These are phyloP conservation scores for Colletotrichum agaves DNA, from an alignment of 2,329 filamentous ascomycete genomes.

Conservation along the genomic window DNA sequence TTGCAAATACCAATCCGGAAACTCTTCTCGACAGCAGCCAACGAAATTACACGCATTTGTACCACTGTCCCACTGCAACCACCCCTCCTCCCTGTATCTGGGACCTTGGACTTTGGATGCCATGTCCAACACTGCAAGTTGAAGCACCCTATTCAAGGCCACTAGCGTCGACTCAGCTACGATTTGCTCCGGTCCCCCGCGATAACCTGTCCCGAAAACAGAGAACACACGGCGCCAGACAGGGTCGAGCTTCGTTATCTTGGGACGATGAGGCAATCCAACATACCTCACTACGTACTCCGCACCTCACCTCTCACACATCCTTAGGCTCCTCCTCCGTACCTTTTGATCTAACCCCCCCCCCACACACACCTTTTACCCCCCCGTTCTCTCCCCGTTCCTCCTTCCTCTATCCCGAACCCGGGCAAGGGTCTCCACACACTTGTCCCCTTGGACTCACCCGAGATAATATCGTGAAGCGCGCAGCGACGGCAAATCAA, in stretches of 20 bases:
- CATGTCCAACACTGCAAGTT: neutral
- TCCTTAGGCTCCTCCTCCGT: too few species aligned
- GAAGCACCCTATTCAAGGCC: neutral
- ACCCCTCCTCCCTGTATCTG: neutral
- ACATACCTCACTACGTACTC: neutral
- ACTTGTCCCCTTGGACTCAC: slow-evolving; percentile 20
- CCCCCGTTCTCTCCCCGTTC: slow-evolving; percentile 21
- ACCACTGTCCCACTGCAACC: slow-evolving; percentile 3
- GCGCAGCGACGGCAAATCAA: slow-evolving; percentile 13
- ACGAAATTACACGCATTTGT: neutral
- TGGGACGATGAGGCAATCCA: slow-evolving; percentile 34
- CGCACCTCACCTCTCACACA: slow-evolving; percentile 9
- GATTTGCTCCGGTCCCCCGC: slow-evolving; percentile 16
- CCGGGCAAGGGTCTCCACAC: slow-evolving; percentile 20
- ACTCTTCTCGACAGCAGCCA: neutral
- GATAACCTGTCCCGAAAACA: slow-evolving; percentile 19
- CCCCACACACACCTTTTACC: neutral
- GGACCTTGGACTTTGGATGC: neutral
- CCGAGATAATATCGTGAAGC: slow-evolving; percentile 38
- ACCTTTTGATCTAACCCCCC: neutral
- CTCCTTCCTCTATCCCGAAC: slow-evolving; percentile 33
- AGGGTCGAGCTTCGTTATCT: slow-evolving; percentile 30
- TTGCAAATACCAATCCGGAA: neutral
- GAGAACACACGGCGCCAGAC: neutral
- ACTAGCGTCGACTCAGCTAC: slow-evolving; percentile 14